Conservation (phyloP, 1,284 basidiomycete species). For the Rhodotorula glutinis region DNA sequence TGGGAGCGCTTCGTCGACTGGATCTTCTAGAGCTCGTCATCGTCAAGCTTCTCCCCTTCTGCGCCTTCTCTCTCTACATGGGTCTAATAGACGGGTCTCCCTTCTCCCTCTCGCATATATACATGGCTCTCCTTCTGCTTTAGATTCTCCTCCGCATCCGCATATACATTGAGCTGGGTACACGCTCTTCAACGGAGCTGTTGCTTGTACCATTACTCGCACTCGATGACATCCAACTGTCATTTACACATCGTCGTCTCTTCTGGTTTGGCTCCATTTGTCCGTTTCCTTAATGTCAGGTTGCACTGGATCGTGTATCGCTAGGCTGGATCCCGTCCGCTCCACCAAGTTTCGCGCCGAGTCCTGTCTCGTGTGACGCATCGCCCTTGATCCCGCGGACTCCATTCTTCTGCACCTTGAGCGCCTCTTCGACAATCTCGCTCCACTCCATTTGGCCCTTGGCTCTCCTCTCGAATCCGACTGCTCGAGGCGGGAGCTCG, state of each 20-base stretch:
- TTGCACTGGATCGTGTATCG: background rate
- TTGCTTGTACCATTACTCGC: slow-evolving; percentile 4
- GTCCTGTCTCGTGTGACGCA: background rate
- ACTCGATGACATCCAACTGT: slow-evolving; percentile 3
- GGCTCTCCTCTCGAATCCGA: slow-evolving; percentile 12
- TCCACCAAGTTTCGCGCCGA: background rate
- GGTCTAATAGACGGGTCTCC: background rate
- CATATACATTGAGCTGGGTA: background rate
- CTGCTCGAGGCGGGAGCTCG: background rate
- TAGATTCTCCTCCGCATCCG: no score
- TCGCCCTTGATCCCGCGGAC: background rate
- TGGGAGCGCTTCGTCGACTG: slow-evolving; percentile 29
- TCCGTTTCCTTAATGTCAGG: background rate
- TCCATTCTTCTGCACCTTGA: slow-evolving; percentile 3
- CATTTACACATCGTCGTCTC: background rate
- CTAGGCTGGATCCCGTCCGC: background rate
- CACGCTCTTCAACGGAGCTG: slow-evolving; percentile 6
- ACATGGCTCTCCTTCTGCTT: background rate
- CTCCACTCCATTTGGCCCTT: slow-evolving; percentile 31
- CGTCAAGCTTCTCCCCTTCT: background rate
- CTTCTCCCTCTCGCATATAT: background rate
- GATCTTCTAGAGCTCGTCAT: slow-evolving; percentile 19
- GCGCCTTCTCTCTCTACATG: background rate
- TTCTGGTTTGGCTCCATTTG: no score
- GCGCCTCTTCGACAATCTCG: slow-evolving; percentile 20